Evolutionary conservation across 495 filamentous ascomycete species (phyloP), one percentile per base, ranked within the genome.

Genomic region (Ascobolus immersus): DNA sequence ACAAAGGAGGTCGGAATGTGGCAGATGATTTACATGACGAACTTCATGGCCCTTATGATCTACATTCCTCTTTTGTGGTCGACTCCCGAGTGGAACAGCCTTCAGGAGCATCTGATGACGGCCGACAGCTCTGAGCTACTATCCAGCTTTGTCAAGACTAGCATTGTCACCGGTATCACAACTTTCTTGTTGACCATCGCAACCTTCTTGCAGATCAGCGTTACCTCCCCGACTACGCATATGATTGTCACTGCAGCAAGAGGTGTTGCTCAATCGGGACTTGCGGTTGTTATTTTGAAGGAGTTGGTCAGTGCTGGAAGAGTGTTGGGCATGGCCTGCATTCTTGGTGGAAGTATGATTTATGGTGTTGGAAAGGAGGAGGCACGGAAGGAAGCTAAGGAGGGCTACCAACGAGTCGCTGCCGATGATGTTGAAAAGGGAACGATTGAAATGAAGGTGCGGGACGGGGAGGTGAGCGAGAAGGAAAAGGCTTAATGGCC

Each of bases 171-270:
- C 1, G 42, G 42, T 12, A 12, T 44, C 4, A 31, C 39, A 5
- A 27, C 25, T 11, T 44, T 44, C 26, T 25, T 42, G n/a, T 39
- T 44, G 19, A 44, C 42, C 3, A 41, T 44, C 7, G 42, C 42
- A 5, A 44, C 42, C 5, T 44, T 44, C 20, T 32, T 44, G 39
- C 42, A 44, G 35, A 42, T 44, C n/a, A 28, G 31, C n/a, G 42
- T 44, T 11, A 44, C 42, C 12, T 42, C 39, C 28, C 42, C 42
- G 12, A 44, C 42, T 2, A 44, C 42, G 4, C 42, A 44, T 34
- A 44, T 44, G 42, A 41, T 44, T 30, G 42, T 44, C 9, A 44
- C 42, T 4, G 42, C 42, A 9, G 42, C 42, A 4, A 30, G 42
- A 2, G 42, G 42, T 1, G 42, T 44, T 2, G 42, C 42, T 15